phyloP scores from a whole-genome alignment of 192 early-diverging fungal species.

The Backusella psychrophila region DNA sequence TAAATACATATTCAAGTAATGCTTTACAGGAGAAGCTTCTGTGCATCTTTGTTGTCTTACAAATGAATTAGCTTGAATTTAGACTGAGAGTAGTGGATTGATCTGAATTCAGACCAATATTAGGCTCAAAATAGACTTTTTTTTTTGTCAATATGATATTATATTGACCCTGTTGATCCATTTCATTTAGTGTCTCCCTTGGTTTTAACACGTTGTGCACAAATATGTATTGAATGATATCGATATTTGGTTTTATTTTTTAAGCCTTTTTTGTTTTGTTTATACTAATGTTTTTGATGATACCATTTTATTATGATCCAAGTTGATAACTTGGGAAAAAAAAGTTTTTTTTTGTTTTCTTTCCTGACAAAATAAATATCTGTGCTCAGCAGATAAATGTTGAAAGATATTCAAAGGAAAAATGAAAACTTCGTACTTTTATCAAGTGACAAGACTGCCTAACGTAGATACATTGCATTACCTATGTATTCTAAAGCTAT shows the following conservation, averaged over 20 bases:
- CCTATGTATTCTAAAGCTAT: not conserved
- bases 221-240: not conserved
- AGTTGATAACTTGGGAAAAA: not conserved
- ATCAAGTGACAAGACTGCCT: not conserved
- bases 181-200: not conserved
- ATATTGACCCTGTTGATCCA: not conserved
- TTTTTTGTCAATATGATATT: not conserved
- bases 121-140: not conserved
- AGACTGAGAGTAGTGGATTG: not conserved
- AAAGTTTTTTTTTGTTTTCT: not conserved
- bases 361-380: too few relatives aligned
- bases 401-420: not conserved
- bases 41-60: not conserved
- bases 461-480: not conserved
- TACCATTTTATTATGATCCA: not conserved
- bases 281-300: not conserved
- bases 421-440: not conserved
- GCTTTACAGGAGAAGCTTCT: not conserved
- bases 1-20: too few relatives aligned
- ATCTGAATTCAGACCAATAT: not conserved
- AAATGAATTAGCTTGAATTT: not conserved
- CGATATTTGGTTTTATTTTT: not conserved
- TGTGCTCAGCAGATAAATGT: too few relatives aligned
- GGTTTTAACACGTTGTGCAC: not conserved
- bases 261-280: not conserved